Evolutionary conservation across 2,329 filamentous ascomycete species (phyloP).

Genomic region (Nemania sp.): DNA sequence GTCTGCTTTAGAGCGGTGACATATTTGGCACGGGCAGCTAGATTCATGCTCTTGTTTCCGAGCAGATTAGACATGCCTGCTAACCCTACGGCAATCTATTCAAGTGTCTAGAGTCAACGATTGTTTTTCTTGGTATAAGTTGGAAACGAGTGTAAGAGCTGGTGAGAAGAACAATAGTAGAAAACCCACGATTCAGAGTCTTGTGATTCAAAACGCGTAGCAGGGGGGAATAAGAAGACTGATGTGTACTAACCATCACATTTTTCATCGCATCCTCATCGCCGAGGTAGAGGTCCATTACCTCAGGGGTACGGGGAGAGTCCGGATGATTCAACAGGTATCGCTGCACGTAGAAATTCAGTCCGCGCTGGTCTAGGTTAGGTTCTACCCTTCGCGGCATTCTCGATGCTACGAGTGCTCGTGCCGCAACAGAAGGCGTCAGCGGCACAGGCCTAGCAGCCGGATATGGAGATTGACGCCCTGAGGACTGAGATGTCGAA

Average conservation of each 20-base stretch:
- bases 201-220: too few species aligned
- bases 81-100: conserved; percentile 60
- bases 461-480: conserved; percentile 4
- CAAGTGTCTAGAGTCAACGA: too few species aligned
- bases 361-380: conserved; percentile 50
- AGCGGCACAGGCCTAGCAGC: neutral
- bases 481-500: conserved; percentile 23
- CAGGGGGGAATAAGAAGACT: too few species aligned
- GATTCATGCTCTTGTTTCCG: conserved; percentile 49
- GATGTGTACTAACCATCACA: too few species aligned
- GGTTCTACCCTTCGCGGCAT: conserved; percentile 44
- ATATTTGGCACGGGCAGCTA: conserved; percentile 56
- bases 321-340: conserved; percentile 57
- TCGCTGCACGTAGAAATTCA: conserved; percentile 55
- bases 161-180: too few species aligned
- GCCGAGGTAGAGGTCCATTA: conserved; percentile 42
- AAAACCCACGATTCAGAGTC: too few species aligned
- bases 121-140: too few species aligned
- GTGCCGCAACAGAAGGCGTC: conserved; percentile 5
- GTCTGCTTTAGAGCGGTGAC: conserved; percentile 55
- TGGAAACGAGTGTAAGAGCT: too few species aligned
- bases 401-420: conserved; percentile 24
- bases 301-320: conserved; percentile 46
- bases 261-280: conserved; percentile 48
- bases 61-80: conserved; percentile 60